These are phyloP conservation scores for Nitzschia sp. DNA, from an alignment of 108 stramenopile genomes.

Conservation along the genomic window DNA sequence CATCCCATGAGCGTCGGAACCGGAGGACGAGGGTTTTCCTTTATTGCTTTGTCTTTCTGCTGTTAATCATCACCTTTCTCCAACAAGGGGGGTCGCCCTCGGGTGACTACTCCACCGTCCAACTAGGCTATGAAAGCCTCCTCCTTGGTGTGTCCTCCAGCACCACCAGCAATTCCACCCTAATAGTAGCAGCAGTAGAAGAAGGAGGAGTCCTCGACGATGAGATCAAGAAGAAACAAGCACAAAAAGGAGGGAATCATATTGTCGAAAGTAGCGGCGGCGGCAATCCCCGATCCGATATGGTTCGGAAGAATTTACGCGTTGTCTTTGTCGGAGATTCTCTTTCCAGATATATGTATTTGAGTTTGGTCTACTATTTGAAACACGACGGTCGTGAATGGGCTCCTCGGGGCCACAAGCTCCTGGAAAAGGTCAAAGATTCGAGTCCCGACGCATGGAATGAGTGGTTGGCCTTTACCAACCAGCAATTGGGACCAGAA, in stretches of 20 bases:
- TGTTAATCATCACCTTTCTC: background rate
- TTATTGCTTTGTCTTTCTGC: background rate
- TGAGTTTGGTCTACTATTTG: slow-evolving; percentile 36
- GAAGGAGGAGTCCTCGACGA: background rate
- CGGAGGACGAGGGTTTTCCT: background rate
- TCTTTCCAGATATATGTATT: slow-evolving; percentile 42
- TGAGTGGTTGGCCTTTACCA: slow-evolving; percentile 33
- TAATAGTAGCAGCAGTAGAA: background rate
- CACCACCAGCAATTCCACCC: background rate
- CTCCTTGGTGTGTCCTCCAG: background rate
- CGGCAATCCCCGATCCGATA: background rate
- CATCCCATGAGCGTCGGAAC: background rate
- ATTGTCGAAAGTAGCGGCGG: background rate
- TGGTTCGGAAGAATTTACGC: background rate
- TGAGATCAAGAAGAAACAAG: too few relatives aligned
- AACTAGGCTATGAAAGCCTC: background rate
- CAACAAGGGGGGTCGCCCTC: background rate
- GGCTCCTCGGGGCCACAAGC: slow-evolving; percentile 5
- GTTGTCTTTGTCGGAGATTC: slow-evolving; percentile 47
- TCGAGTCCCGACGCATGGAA: slow-evolving; percentile 27
- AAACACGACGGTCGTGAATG: slow-evolving; percentile 9
- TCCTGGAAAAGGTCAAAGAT: slow-evolving; percentile 20
- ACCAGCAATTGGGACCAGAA: slow-evolving; percentile 28
- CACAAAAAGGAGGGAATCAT: background rate
- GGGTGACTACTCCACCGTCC: background rate